A percentile compares a stretch with the other conserved stretches of the same genome.
Conservation (phyloP, 805 yeast genomes). For the Isabelozyma heimii region DNA sequence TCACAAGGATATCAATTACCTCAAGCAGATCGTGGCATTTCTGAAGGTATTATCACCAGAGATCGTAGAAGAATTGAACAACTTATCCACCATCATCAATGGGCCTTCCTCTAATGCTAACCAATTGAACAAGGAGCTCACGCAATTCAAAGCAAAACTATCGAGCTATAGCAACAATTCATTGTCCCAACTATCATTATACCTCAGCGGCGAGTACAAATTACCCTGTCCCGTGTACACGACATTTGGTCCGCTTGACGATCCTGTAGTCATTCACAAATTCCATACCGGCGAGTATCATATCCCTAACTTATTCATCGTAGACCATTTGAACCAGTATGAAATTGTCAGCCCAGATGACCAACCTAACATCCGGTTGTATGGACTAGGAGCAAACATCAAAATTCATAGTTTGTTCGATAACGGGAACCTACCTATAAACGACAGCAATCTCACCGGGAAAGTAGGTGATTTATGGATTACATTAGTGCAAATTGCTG, state of each 20-base stretch:
- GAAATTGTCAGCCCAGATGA: constrained; percentile 42
- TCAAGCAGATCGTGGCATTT: constrained; percentile 66
- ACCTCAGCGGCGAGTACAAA: constrained; percentile 32
- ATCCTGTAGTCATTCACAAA: constrained; percentile 62
- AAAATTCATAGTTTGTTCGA: constrained; percentile 68
- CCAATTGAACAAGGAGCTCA: constrained; percentile 3
- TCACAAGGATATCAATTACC: constrained; percentile 53
- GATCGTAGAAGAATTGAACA: constrained; percentile 49
- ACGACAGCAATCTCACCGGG: constrained; percentile 16
- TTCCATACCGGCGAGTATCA: constrained; percentile 52
- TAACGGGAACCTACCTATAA: constrained; percentile 17
- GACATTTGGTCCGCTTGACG: constrained; percentile 76
- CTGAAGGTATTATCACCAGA: constrained; percentile 54
- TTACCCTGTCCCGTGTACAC: constrained; percentile 69
- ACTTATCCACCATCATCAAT: constrained; percentile 34
- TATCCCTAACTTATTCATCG: constrained; percentile 56
- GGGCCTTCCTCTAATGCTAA: neutral
- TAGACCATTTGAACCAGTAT: constrained; percentile 56
- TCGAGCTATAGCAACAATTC: constrained; percentile 1
- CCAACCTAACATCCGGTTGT: constrained; percentile 46
- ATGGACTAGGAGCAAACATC: constrained; percentile 73
- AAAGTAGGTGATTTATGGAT: constrained; percentile 67
- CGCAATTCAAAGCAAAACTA: constrained; percentile 7
- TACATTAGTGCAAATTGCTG: constrained; percentile 68
- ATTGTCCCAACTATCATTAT: constrained; percentile 17